A percentile compares a stretch with the other conserved stretches of the same genome.
These are phyloP conservation scores for Lasiodiplodia hormozganensis DNA, from an alignment of 2,329 filamentous ascomycete species.

Conservation along the genomic window DNA sequence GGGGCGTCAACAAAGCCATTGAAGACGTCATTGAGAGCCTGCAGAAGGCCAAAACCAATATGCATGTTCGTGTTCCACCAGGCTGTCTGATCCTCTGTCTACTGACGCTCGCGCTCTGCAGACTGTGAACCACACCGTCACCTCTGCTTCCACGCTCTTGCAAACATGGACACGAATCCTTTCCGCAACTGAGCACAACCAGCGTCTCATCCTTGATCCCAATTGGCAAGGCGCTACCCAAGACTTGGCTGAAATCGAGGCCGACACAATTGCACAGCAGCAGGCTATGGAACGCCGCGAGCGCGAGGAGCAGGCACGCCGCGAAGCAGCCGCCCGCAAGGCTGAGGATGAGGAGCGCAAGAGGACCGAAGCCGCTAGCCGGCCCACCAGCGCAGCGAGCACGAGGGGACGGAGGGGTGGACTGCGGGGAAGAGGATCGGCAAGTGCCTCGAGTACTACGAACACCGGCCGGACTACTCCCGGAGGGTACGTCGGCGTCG, in stretches of 20 bases:
- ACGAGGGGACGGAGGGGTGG: slow-evolving; percentile 45
- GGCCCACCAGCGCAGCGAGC: slow-evolving; percentile 45
- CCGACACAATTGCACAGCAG: slow-evolving; percentile 74
- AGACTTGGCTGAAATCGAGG: slow-evolving; percentile 86
- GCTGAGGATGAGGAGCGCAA: slow-evolving; percentile 61
- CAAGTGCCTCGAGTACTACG: slow-evolving; percentile 32
- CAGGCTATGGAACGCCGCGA: slow-evolving; percentile 79
- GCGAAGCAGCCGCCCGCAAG: slow-evolving; percentile 68
- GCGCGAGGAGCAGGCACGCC: slow-evolving; percentile 78
- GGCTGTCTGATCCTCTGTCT: not conserved
- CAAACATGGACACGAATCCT: slow-evolving; percentile 97
- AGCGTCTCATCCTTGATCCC: slow-evolving; percentile 86
- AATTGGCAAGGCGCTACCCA: slow-evolving; percentile 88
- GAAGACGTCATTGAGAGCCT: slow-evolving; percentile 77
- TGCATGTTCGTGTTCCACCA: slow-evolving; percentile 65
- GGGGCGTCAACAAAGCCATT: slow-evolving; percentile 86
- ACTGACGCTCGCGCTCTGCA: slow-evolving; percentile 43
- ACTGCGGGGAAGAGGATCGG: slow-evolving; percentile 30
- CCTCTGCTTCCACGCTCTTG: slow-evolving; percentile 85
- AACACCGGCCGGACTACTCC: slow-evolving; percentile 39
- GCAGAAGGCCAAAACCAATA: slow-evolving; percentile 75
- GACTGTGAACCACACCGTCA: slow-evolving; percentile 86
- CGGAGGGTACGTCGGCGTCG: slow-evolving; percentile 51
- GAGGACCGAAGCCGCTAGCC: slow-evolving; percentile 64
- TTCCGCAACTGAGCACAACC: slow-evolving; percentile 96